Evolutionary conservation across 179 eudicot genomes (phyloP).

Genomic region (Vitellaria paradoxa): DNA sequence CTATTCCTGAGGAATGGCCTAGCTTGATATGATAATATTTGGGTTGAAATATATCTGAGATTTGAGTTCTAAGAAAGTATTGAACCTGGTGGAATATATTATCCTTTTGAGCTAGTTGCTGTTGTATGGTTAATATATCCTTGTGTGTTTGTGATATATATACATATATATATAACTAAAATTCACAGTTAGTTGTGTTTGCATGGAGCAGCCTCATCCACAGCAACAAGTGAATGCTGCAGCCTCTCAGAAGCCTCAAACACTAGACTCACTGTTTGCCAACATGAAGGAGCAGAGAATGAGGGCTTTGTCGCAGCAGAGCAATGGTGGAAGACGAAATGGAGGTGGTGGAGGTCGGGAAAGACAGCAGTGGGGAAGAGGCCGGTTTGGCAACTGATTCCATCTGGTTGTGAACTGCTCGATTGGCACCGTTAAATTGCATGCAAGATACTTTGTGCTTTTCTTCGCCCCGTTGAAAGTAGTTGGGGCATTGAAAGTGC

Average conservation of each 20-base stretch:
- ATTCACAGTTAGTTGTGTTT: neutral
- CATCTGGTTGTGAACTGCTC: neutral
- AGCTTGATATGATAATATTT: no score
- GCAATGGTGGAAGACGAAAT: conserved; percentile 32
- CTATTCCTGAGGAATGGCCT: no score
- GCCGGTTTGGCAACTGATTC: conserved; percentile 44
- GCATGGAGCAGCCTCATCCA: conserved; percentile 19
- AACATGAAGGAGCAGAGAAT: conserved; percentile 91
- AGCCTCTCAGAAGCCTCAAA: conserved; percentile 58
- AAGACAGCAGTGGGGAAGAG: conserved; percentile 63
- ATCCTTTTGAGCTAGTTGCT: no score
- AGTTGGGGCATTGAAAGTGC: neutral
- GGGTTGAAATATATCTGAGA: no score
- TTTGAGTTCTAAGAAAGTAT: no score
- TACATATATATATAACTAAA: neutral
- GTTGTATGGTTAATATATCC: neutral
- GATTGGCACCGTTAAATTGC: neutral
- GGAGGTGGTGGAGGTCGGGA: conserved; percentile 29
- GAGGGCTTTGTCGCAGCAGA: conserved; percentile 44
- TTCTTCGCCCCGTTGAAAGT: conserved; percentile 1
- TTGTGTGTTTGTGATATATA: neutral
- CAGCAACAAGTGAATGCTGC: conserved; percentile 29
- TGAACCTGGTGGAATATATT: no score
- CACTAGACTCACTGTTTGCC: conserved; percentile 85
- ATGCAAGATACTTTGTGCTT: neutral